Evolutionary conservation across 2,329 filamentous ascomycete genomes (phyloP).

Genomic region (Xylaria sp.): DNA sequence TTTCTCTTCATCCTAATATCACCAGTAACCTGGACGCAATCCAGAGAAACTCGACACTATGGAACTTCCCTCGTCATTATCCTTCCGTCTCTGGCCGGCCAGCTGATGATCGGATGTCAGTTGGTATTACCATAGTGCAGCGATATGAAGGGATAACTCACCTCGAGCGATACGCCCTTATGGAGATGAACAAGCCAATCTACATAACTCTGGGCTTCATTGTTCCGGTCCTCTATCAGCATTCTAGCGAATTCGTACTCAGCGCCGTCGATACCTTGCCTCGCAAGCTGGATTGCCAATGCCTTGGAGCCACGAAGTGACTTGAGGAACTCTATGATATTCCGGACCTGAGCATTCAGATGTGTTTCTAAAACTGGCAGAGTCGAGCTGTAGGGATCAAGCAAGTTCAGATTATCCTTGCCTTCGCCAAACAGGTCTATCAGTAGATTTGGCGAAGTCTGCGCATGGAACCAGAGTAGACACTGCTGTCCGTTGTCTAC

Average conservation of each 20-base stretch:
- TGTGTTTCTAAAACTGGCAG: constrained; percentile 90
- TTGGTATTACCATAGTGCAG: not conserved
- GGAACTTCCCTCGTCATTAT: constrained; percentile 64
- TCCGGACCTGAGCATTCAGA: constrained; percentile 93
- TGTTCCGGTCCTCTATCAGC: constrained; percentile 94
- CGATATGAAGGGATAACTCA: constrained; percentile 53
- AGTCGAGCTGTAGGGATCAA: constrained; percentile 84
- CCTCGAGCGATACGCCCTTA: constrained; percentile 90
- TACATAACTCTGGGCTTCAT: constrained; percentile 97
- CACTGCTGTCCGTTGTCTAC: constrained; percentile 95
- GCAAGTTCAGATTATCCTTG: constrained; percentile 73
- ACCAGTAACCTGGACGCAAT: constrained; percentile 70
- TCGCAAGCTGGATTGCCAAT: constrained; percentile 86
- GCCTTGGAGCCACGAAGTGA: constrained; percentile 86
- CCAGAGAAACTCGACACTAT: constrained; percentile 68
- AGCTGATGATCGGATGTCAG: constrained; percentile 57
- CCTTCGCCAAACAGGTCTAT: constrained; percentile 89
- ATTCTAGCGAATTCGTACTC: constrained; percentile 96
- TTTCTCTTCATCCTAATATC: constrained; percentile 41
- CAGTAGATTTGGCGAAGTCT: constrained; percentile 91
- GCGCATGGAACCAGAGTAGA: constrained; percentile 90
- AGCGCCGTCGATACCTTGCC: constrained; percentile 92
- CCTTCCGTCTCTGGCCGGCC: constrained; percentile 77
- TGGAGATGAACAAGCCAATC: constrained; percentile 98
- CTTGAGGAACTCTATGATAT: constrained; percentile 88